Conservation (phyloP, 2,329 filamentous ascomycete genomes). For the Tolypocladium guangdongense region DNA sequence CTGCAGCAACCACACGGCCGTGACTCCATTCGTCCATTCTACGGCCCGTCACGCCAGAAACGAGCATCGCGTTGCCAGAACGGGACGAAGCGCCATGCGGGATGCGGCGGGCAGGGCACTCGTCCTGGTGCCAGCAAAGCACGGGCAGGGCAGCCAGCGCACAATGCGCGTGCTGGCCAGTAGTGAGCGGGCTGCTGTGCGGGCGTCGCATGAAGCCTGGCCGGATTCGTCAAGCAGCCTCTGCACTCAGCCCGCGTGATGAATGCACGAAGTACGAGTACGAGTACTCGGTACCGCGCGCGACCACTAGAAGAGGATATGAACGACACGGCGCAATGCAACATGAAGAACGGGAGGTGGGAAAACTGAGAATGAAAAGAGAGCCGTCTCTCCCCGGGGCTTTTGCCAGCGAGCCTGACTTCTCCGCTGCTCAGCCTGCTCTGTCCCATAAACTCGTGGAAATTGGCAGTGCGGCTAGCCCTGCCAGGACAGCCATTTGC, state of each 20-base stretch:
- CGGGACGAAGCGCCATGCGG: neutral
- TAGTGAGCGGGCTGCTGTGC: neutral
- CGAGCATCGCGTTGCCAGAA: neutral
- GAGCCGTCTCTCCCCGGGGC: neutral
- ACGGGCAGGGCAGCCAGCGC: neutral
- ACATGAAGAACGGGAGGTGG: neutral
- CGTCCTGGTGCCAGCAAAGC: conserved; percentile 8
- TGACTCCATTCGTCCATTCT: neutral
- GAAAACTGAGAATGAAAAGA: neutral
- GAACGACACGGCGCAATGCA: neutral
- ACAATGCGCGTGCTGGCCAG: neutral
- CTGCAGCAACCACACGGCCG: neutral
- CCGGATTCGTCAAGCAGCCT: neutral
- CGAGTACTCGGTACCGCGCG: neutral
- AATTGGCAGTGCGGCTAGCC: neutral
- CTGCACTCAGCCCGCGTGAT: neutral
- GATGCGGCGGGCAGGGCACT: conserved; percentile 2
- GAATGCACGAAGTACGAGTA: neutral
- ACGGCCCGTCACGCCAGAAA: neutral
- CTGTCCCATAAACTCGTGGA: neutral
- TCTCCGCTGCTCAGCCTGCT: neutral
- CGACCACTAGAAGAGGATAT: neutral
- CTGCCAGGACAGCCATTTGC: neutral
- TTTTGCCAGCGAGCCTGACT: no score
- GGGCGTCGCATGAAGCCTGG: neutral